These are phyloP conservation scores for Sclerotinia glacialis DNA, from an alignment of 2,329 filamentous ascomycete genomes.

Conservation along the genomic window DNA sequence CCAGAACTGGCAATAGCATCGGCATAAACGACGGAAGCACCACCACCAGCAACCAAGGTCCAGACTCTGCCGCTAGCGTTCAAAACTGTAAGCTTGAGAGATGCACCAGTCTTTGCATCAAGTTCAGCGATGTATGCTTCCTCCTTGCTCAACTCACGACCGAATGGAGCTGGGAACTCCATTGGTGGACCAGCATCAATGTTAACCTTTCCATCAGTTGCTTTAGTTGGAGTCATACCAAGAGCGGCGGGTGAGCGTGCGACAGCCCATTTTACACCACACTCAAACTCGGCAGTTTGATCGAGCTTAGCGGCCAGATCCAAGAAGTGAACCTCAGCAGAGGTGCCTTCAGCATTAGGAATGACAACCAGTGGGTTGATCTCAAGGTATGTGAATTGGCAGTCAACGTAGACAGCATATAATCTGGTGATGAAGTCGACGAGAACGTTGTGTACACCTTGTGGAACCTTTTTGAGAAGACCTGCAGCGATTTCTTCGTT, in stretches of 20 bases:
- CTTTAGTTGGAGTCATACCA: conserved; percentile 68
- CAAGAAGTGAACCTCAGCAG: conserved; percentile 94
- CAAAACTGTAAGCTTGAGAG: conserved; percentile 94
- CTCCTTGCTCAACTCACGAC: conserved; percentile 97
- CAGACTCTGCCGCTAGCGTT: conserved; percentile 91
- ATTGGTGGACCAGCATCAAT: conserved; percentile 96
- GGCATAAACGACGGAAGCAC: conserved; percentile 98
- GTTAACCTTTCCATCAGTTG: conserved; percentile 72
- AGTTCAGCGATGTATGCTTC: conserved; percentile 99
- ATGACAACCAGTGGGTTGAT: conserved; percentile 99
- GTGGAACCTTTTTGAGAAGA: conserved; percentile 88
- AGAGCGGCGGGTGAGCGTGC: conserved; percentile 87
- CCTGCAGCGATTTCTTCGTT: conserved; percentile 86
- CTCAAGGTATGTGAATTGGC: conserved; percentile 99
- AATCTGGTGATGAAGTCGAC: conserved; percentile 98
- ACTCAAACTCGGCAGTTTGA: conserved; percentile 99
- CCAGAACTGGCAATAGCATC: conserved; percentile 96
- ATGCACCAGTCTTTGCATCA: conserved; percentile 98
- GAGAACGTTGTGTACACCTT: conserved; percentile 95
- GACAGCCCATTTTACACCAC: conserved; percentile 97
- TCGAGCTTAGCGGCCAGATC: conserved; percentile 98
- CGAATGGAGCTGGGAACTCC: conserved; percentile 98
- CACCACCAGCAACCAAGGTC: conserved; percentile 98
- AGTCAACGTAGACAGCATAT: conserved; percentile 98
- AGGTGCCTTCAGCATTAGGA: conserved; percentile 87